phyloP scores from a whole-genome alignment of 75 land plant genomes.

The Pinus taeda region DNA sequence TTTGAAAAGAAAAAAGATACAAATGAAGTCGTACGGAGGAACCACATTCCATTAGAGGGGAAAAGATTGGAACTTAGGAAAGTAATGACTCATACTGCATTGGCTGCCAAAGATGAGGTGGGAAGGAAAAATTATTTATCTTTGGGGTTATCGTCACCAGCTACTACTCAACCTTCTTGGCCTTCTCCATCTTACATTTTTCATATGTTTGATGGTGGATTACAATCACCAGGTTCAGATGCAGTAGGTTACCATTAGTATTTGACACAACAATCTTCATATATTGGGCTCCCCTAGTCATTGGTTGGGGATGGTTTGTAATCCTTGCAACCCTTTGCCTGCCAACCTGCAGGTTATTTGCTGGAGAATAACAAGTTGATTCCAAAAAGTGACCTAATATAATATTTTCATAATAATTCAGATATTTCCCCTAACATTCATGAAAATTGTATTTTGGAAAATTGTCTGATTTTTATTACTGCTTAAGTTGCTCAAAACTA shows the following conservation, averaged over 20 bases:
- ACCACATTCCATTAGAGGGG: constrained; percentile 26
- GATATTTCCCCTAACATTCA: not conserved
- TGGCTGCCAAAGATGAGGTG: not conserved
- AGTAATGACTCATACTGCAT: constrained; percentile 20
- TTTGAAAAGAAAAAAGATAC: constrained; percentile 13
- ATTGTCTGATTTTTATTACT: not conserved
- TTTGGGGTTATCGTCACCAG: not conserved
- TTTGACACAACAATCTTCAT: not conserved
- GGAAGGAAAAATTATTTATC: not conserved
- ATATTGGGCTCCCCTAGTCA: not conserved
- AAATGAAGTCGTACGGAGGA: constrained; percentile 19
- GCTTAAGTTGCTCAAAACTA: too few relatives aligned
- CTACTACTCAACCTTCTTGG: not conserved
- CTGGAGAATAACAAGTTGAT: not conserved
- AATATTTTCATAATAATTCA: not conserved
- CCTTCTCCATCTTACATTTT: not conserved
- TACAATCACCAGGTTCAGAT: not conserved
- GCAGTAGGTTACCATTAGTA: not conserved
- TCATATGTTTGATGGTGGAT: not conserved
- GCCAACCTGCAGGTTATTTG: not conserved
- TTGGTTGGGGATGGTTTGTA: not conserved
- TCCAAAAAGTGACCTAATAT: not conserved
- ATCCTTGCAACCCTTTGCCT: not conserved
- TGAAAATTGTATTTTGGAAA: not conserved
- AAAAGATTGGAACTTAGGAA: constrained; percentile 36